phyloP scores from a whole-genome alignment of 2,329 filamentous ascomycete genomes.

The Sclerotinia nivalis region DNA sequence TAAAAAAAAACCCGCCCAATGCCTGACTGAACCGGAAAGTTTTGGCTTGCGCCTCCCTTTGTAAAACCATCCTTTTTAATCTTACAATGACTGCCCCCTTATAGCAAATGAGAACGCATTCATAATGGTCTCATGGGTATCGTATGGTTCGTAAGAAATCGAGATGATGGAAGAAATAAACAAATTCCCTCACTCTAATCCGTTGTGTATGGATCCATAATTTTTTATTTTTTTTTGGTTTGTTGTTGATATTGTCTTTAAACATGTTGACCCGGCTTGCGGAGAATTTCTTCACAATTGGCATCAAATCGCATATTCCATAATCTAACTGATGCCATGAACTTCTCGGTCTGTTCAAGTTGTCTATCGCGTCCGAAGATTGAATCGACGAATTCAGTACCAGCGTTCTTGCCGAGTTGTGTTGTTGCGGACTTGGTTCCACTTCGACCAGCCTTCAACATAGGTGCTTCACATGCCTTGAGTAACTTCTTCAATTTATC shows the following conservation, averaged over 20 bases:
- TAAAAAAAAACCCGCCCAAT: constrained; percentile 21
- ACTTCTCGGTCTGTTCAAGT: constrained; percentile 83
- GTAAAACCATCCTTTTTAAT: constrained; percentile 25
- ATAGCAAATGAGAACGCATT: constrained; percentile 24
- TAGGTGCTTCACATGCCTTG: constrained; percentile 89
- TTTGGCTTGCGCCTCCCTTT: constrained; percentile 23
- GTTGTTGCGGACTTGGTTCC: constrained; percentile 59
- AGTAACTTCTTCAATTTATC: constrained; percentile 82
- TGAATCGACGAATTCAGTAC: constrained; percentile 92
- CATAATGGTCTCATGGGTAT: constrained; percentile 25
- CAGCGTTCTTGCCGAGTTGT: constrained; percentile 86
- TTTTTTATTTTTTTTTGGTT: constrained; percentile 4
- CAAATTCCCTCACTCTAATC: constrained; percentile 26
- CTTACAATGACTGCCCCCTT: constrained; percentile 24
- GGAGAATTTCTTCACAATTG: constrained; percentile 89
- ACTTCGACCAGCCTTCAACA: constrained; percentile 87
- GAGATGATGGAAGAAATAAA: constrained; percentile 25
- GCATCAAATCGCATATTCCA: constrained; percentile 95
- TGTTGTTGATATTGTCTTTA: constrained; percentile 4
- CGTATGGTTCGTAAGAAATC: constrained; percentile 25
- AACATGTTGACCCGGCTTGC: constrained; percentile 48
- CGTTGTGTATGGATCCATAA: constrained; percentile 20
- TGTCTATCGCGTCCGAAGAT: constrained; percentile 92
- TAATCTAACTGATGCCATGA: constrained; percentile 66
- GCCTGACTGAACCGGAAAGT: constrained; percentile 26